Percentiles rank a stretch among this genome's conserved stretches.
Evolutionary conservation across 148 eudicot genomes (phyloP).

Genomic region (Fagopyrum tataricum): DNA sequence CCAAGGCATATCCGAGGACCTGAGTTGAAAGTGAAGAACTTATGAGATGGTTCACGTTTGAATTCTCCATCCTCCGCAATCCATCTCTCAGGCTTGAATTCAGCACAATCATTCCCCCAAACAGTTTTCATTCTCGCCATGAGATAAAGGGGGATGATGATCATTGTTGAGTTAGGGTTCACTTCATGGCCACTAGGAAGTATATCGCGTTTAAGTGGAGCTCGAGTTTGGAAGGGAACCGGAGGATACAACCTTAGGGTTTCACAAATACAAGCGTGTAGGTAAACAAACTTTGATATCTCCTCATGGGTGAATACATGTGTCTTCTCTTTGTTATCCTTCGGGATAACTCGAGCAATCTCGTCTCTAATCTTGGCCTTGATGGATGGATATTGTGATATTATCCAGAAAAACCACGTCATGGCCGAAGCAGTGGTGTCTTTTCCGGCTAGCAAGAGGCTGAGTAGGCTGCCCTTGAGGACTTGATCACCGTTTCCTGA

Average conservation of each 20-base stretch:
- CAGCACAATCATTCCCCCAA: slow-evolving; percentile 24
- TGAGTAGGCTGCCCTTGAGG: slow-evolving; percentile 12
- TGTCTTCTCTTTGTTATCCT: no score
- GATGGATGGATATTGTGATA: slow-evolving; percentile 11
- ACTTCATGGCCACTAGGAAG: neutral
- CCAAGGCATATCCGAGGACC: slow-evolving; percentile 26
- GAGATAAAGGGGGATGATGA: slow-evolving; percentile 15
- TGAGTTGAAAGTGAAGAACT: neutral
- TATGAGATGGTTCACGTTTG: no score
- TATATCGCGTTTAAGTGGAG: no score
- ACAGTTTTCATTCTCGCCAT: slow-evolving; percentile 21
- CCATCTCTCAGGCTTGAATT: no score
- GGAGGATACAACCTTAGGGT: neutral
- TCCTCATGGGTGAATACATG: no score
- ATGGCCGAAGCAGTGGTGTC: slow-evolving; percentile 18
- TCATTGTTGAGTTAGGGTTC: neutral
- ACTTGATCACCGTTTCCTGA: neutral
- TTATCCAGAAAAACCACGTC: slow-evolving; percentile 25
- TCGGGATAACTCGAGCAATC: no score
- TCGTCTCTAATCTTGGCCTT: slow-evolving; percentile 16
- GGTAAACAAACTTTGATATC: no score
- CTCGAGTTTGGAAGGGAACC: no score
- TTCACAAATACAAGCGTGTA: no score
- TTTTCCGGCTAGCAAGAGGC: slow-evolving; percentile 18
- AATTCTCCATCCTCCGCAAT: no score